Base-by-base conservation (phyloP, 345 rosid genomes). In the Rhodamnia rubescens region DNA sequence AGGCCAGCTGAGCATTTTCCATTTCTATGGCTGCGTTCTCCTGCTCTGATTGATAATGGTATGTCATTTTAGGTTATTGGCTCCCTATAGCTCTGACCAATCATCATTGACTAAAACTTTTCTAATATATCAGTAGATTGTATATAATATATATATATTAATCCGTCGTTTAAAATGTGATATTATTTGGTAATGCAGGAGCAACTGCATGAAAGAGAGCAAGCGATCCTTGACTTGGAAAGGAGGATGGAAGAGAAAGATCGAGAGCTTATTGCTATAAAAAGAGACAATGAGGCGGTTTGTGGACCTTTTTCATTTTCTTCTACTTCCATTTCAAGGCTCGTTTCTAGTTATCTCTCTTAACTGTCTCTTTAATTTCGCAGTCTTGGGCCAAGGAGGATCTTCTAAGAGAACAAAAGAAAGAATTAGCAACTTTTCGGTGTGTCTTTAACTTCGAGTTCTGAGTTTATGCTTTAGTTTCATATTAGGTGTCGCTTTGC, bases 341-440 rank as follows among this genome's bases (percentile, higher is more conserved):
- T 84, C 47, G 8, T 84, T 47, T 84, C 20, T 44, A 6, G 42
- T 29, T 44, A 58, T 61, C 24, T 27, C 64, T 84, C 40, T 64
- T 15, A 49, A 26, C 16, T 81, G 83, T 86, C 82, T 14, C 86
- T 22, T 82, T 52, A 84, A 89, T 51, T 29, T 82, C 53, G 59
- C 84, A 97, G 99, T 95, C 94, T 18, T 96, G 99, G 99, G 99
- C 95, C n/a, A 97, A 96, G 88, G 99, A 97, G 87, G 99, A 93
- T 86, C 95, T 96, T 82, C 89, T 97, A 20, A 93, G 95, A 87
- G 98, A 96, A 89, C 98, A 96, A 87, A 95, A 93, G 81, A 95
- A 95, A 87, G 99, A 97, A 88, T 88, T 97, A 82, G 95, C 95
- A 83, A 91, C 96, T 74, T 93, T 93, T 90, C 93, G 99, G 99